These are phyloP conservation scores for Saccharum hybrid DNA, from an alignment of 202 grass and related monocot genomes.

Conservation along the genomic window DNA sequence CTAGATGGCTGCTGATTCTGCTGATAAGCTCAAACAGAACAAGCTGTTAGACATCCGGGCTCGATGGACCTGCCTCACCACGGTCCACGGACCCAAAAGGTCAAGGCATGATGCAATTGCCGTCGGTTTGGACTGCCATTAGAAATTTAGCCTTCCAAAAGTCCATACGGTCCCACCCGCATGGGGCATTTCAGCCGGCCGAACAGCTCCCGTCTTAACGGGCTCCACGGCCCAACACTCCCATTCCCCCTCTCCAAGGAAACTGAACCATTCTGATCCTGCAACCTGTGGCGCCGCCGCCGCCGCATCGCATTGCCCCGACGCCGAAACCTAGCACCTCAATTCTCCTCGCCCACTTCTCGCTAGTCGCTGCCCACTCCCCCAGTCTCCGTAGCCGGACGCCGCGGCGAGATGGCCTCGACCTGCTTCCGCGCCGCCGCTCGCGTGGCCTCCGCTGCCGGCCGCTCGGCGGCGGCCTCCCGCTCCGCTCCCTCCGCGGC, in stretches of 20 bases:
- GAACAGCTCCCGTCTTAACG: too few relatives aligned
- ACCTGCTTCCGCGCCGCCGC: conserved; percentile 60
- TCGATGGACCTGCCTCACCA: too few relatives aligned
- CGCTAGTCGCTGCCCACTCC: neutral
- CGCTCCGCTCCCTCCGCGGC: conserved; percentile 37
- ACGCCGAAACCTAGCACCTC: conserved; percentile 39
- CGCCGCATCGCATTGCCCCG: conserved; percentile 23
- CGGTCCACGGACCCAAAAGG: too few relatives aligned
- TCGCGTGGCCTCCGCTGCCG: conserved; percentile 53
- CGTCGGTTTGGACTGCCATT: neutral
- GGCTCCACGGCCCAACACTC: conserved; percentile 9
- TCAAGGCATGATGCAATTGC: too few relatives aligned
- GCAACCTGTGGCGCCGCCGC: conserved; percentile 9
- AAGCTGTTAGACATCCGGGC: too few relatives aligned
- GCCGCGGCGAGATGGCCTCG: conserved; percentile 55
- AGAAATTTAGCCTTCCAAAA: neutral
- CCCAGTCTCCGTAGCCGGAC: conserved; percentile 5
- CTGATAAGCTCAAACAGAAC: too few relatives aligned
- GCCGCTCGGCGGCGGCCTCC: conserved; percentile 46
- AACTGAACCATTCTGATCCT: neutral
- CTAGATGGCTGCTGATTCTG: too few relatives aligned
- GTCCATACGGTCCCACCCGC: neutral
- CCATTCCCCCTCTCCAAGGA: neutral
- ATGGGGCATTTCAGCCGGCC: neutral
- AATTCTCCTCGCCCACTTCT: neutral